Conservation (phyloP, 805 yeast genomes). For the Wickerhamomyces mucosus region DNA sequence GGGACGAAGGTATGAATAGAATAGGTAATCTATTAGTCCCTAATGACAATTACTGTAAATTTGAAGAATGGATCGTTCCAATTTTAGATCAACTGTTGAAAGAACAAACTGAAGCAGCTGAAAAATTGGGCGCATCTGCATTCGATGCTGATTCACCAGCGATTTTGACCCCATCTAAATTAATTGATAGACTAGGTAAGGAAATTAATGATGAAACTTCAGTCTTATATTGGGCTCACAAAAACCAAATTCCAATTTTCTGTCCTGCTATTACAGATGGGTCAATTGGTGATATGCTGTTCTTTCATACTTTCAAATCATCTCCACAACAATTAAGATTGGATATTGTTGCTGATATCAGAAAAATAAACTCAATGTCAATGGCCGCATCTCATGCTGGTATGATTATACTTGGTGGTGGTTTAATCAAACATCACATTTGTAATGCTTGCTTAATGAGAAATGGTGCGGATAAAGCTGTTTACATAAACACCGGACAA, state of each 20-base stretch:
- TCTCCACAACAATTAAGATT: constrained; percentile 83
- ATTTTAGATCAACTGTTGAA: constrained; percentile 76
- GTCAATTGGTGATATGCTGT: constrained; percentile 96
- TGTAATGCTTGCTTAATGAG: constrained; percentile 98
- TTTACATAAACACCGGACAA: constrained; percentile 94
- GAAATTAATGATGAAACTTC: constrained; percentile 92
- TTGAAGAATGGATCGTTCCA: constrained; percentile 99
- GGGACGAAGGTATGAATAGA: constrained; percentile 96
- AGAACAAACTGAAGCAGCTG: constrained; percentile 72
- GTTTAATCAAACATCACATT: constrained; percentile 92
- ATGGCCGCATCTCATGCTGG: constrained; percentile 95
- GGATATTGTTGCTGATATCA: constrained; percentile 90
- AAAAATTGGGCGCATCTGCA: constrained; percentile 39
- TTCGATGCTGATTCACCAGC: constrained; percentile 54
- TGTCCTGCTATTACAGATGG: constrained; percentile 99
- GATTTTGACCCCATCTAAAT: constrained; percentile 89
- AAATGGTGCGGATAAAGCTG: constrained; percentile 98
- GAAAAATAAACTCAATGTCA: constrained; percentile 84
- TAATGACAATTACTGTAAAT: constrained; percentile 93
- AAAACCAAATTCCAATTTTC: constrained; percentile 90
- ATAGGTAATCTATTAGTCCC: constrained; percentile 96
- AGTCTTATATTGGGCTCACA: constrained; percentile 96
- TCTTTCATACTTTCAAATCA: constrained; percentile 94
- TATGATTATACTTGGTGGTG: constrained; percentile 95
- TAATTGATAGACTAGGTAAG: constrained; percentile 88